A percentile compares a stretch with the other conserved stretches of the same genome.
phyloP scores from a whole-genome alignment of 768 basidiomycete genomes.

The Lentinula sp. region DNA sequence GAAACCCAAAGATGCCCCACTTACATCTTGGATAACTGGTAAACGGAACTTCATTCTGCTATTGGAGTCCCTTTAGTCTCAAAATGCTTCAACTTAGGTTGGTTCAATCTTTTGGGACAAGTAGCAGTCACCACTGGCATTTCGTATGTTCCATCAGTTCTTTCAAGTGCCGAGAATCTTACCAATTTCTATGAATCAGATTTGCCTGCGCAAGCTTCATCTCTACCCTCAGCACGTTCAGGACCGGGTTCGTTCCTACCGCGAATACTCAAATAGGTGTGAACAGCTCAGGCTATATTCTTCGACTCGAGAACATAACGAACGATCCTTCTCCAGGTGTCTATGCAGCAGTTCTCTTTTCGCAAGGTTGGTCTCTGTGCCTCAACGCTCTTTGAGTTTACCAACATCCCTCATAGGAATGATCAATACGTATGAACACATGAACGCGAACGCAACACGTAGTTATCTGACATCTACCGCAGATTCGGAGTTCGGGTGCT shows the following conservation, averaged over 20 bases:
- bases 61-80: not conserved
- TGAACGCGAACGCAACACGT: not conserved
- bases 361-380: slow-evolving; percentile 40
- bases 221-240: slow-evolving; percentile 55
- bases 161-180: not conserved
- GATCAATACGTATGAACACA: slow-evolving; percentile 45
- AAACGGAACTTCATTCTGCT: not conserved
- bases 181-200: slow-evolving; percentile 21
- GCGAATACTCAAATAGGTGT: slow-evolving; percentile 58
- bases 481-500: slow-evolving; percentile 59
- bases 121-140: slow-evolving; percentile 76
- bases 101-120: slow-evolving; percentile 72
- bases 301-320: not conserved
- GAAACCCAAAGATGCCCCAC: slow-evolving; percentile 45
- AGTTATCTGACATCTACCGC: not conserved
- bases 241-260: slow-evolving; percentile 51
- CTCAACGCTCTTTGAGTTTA: not conserved
- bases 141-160: slow-evolving; percentile 27
- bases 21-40: slow-evolving; percentile 72
- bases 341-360: slow-evolving; percentile 63
- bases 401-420: slow-evolving; percentile 28
- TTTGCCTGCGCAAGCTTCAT: slow-evolving; percentile 66
- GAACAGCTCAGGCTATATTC: not conserved
- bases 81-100: slow-evolving; percentile 26
- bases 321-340: slow-evolving; percentile 23